Percentiles rank a stretch among this genome's conserved stretches.
These are phyloP conservation scores for Gastrodia elata DNA, from an alignment of 106 monocot genomes.

Conservation along the genomic window DNA sequence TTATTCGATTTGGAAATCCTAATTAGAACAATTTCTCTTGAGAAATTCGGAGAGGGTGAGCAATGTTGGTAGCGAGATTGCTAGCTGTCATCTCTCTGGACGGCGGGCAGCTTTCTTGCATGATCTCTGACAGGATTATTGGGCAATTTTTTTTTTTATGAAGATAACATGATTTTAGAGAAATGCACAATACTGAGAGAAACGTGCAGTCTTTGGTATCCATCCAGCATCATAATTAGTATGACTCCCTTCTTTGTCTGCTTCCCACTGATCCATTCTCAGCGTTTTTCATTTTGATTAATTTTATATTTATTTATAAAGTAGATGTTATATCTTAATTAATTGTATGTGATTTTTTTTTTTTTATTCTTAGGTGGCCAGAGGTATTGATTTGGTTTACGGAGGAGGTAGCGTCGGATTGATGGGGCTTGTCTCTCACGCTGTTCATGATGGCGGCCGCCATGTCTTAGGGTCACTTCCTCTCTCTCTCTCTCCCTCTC, in stretches of 20 bases:
- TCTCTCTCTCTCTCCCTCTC: constrained; percentile 11
- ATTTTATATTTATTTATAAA: background rate
- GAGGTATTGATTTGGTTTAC: constrained; percentile 55
- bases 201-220: background rate
- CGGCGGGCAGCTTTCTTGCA: constrained; percentile 46
- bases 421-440: constrained; percentile 54
- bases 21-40: background rate
- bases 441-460: constrained; percentile 47
- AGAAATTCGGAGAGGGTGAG: background rate
- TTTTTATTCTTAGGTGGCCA: constrained; percentile 30
- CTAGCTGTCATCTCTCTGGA: constrained; percentile 42
- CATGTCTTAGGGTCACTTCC: constrained; percentile 43
- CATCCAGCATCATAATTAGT: background rate
- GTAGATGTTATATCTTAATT: constrained; percentile 2
- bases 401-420: constrained; percentile 56
- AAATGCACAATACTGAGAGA: too few relatives aligned
- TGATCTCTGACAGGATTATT: constrained; percentile 16
- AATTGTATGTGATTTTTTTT: background rate
- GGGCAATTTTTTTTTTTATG: background rate
- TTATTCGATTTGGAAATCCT: background rate
- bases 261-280: background rate
- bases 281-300: background rate
- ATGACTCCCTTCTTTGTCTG: background rate
- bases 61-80: constrained; percentile 9
- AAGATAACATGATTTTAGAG: background rate